These are phyloP conservation scores for Rhodamnia argentea DNA, from an alignment of 345 rosid species.

Conservation along the genomic window DNA sequence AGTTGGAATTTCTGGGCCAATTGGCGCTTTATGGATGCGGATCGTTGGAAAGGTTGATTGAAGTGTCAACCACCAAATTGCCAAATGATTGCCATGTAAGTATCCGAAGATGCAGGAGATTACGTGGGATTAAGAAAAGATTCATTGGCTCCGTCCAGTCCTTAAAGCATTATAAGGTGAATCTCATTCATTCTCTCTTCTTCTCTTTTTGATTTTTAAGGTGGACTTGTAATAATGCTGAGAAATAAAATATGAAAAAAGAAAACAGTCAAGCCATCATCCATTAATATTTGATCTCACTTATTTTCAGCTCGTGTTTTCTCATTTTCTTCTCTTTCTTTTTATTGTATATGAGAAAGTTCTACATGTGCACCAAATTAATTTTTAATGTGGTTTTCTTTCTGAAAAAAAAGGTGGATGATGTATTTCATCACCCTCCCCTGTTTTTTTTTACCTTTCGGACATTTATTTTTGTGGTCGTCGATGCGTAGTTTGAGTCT, in stretches of 20 bases:
- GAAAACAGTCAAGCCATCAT: neutral
- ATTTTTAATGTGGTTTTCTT: too few species aligned
- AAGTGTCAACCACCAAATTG: neutral
- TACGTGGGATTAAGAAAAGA: neutral
- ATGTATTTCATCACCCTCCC: too few species aligned
- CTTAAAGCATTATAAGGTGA: neutral
- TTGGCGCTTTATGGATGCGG: accelerated
- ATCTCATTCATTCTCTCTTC: neutral
- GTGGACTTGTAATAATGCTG: neutral
- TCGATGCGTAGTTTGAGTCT: too few species aligned
- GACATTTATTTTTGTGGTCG: too few species aligned
- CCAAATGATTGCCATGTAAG: neutral
- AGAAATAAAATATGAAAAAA: neutral
- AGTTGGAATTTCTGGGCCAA: accelerated
- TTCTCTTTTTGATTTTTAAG: neutral
- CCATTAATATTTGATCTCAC: too few species aligned
- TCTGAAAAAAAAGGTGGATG: too few species aligned
- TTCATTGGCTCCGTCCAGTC: accelerated
- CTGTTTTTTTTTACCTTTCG: too few species aligned
- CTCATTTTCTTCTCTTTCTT: too few species aligned
- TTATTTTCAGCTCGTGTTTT: too few species aligned
- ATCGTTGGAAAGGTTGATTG: neutral
- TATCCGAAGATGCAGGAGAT: accelerated
- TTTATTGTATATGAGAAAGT: too few species aligned
- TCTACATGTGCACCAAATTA: too few species aligned